Evolutionary conservation across 176 grass and related monocot species (phyloP), one percentile per base, ranked within the genome.

Genomic region (Cenchrus americanus): DNA sequence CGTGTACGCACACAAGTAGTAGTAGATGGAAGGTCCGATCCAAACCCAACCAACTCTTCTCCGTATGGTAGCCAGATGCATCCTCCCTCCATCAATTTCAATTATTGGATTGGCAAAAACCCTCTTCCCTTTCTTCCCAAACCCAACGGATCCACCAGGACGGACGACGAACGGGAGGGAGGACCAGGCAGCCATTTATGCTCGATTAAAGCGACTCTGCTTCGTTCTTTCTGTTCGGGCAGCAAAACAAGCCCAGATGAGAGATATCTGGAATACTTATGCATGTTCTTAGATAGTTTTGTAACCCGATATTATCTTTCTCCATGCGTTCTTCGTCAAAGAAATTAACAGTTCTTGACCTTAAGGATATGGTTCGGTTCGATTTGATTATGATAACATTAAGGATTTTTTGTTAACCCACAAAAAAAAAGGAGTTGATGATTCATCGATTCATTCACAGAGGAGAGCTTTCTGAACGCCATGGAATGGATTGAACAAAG

Each of bases 41-140:
- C 34, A 37, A 37, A 37, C 34, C 34, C 34, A 37, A 37, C 34
- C 34, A 37, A 37, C 34, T 37, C 34, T 37, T 4, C 34, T 37
- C 34, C 34, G 34, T 37, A 59, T 59, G 65, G 44, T 74, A 17
- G 65, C 27, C 64, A 17, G 69, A 83, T 73, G 57, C 69, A 19
- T 6, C 18, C 19, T 37, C 4, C 18, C 19, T 37, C 4, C 34
- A 3, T 46, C 58, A 24, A 61, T 61, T 61, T 46, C 58, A 24
- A 61, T 61, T 61, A 61, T 61, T 61, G 58, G 58, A 8, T 61
- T 61, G 18, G 53, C 11, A 7, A 18, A 3, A 59, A 10, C 57
- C 22, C 58, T 55, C 18, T 6, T 60, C 2, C 15, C 7, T 21
- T 17, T 19, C 18, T 24, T 12, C 22, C 58, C 58, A n/a, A 24